Evolutionary conservation across 164 flowering plant species (phyloP).

Genomic region (Stephania japonica): DNA sequence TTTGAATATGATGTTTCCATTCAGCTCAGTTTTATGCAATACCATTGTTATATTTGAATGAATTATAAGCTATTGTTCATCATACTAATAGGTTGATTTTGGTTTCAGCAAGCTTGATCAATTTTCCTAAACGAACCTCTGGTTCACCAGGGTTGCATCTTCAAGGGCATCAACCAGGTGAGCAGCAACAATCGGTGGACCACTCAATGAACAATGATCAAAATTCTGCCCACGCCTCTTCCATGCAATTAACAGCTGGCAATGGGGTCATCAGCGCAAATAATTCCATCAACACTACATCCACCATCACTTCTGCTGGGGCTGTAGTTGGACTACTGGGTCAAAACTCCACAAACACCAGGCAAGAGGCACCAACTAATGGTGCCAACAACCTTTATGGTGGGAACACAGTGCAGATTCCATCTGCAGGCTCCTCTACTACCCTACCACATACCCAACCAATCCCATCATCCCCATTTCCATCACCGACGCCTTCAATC

Average conservation of each 20-base stretch:
- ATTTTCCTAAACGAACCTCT: conserved; percentile 66
- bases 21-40: too few species aligned
- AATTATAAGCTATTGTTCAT: background rate
- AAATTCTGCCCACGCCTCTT: conserved; percentile 30
- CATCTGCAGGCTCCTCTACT: conserved; percentile 68
- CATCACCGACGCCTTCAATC: conserved; percentile 64
- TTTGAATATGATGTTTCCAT: too few species aligned
- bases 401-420: conserved; percentile 51
- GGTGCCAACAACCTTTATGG: conserved; percentile 62
- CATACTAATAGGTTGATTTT: background rate
- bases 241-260: conserved; percentile 37
- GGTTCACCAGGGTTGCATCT: conserved; percentile 41
- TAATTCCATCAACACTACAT: conserved; percentile 33
- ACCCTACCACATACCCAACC: conserved; percentile 49
- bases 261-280: conserved; percentile 51
- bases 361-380: conserved; percentile 55
- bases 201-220: conserved; percentile 44
- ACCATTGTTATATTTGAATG: background rate
- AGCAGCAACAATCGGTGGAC: conserved; percentile 38
- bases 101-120: conserved; percentile 78
- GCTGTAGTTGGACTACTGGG: conserved; percentile 64
- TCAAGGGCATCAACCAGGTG: conserved; percentile 54
- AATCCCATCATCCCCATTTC: conserved; percentile 58
- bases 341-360: conserved; percentile 79
- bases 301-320: conserved; percentile 42